Evolutionary conservation across 768 basidiomycete genomes (phyloP), one percentile per base, ranked within the genome.

Genomic region (Hypholoma sublateritium): DNA sequence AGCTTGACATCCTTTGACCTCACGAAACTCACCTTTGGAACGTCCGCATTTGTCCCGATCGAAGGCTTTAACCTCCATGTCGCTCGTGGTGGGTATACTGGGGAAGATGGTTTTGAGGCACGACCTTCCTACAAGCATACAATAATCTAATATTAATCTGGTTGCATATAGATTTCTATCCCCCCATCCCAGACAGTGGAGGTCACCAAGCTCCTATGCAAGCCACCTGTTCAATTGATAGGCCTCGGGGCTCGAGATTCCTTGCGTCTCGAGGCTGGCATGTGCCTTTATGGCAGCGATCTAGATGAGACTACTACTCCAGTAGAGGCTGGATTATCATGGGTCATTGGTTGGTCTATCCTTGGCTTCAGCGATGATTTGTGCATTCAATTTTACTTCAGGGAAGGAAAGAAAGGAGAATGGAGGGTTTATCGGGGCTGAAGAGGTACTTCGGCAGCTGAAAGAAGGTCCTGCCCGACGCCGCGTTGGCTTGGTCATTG

Each of bases 31-130:
- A 89, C 87, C 24, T 98, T 99, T 65, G 94, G 95, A 37, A 87
- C 84, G 59, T 88, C 91, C 17, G 88, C 89, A 0, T 93, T 85
- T 67, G 81, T 93, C 8, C 84, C 89, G 0, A 80, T 97, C 41
- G 87, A 88, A 57, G 88, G 86, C 3, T 84, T 86, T 62, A 87
- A 86, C 67, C 81, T 92, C 35, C 94, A 98, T 67, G 84, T 98
- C 28, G 91, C 94, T 7, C 86, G 97, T 14, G 93, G 94, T 25
- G 97, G 97, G 4, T 99, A 99, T 73, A 98, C 97, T 0, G 97
- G 97, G 11, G 97, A 99, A 74, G 97, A 99, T 71, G 97, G 97
- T 0, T 98, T 99, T 62, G 97, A 99, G 80, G 94, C 87, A 22
- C 56, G 59, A 50, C 46, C 22, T 13, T 45, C n/a, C 1, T 32